These are phyloP conservation scores for Cicer chorassanicum DNA, from an alignment of 306 rosid species.

Conservation along the genomic window DNA sequence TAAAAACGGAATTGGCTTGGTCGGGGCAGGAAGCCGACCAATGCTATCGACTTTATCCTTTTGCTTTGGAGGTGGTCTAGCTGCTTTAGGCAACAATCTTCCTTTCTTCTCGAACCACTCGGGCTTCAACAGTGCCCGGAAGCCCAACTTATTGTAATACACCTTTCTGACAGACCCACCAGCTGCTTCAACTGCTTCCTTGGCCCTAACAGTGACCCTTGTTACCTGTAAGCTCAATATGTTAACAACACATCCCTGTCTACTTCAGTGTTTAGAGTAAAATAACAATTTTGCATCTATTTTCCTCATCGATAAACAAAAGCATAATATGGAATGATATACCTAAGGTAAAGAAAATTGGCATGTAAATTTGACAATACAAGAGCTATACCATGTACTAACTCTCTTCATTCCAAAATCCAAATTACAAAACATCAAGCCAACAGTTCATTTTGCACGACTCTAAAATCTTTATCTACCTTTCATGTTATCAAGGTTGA, in stretches of 20 bases:
- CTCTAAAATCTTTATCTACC: neutral
- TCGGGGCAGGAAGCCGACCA: slow-evolving; percentile 94
- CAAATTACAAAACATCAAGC: slow-evolving; percentile 1
- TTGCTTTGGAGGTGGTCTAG: slow-evolving; percentile 95
- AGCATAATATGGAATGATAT: neutral
- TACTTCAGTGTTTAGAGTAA: neutral
- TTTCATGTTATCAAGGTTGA: neutral
- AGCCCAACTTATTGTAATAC: slow-evolving; percentile 83
- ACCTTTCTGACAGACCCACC: slow-evolving; percentile 94
- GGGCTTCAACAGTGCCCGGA: slow-evolving; percentile 77
- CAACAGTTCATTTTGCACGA: neutral
- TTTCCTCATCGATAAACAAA: slow-evolving; percentile 6
- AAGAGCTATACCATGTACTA: neutral
- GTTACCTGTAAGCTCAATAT: slow-evolving; percentile 65
- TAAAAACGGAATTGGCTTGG: slow-evolving; percentile 82
- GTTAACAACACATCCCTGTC: slow-evolving; percentile 28
- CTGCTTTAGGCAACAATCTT: slow-evolving; percentile 88
- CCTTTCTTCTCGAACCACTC: slow-evolving; percentile 99
- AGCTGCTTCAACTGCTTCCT: slow-evolving; percentile 87
- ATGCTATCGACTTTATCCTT: slow-evolving; percentile 83
- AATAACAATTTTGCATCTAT: neutral
- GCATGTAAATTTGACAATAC: too few relatives aligned
- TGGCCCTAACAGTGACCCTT: slow-evolving; percentile 90
- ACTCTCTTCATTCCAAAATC: slow-evolving; percentile 9
- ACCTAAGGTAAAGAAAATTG: too few relatives aligned